Evolutionary conservation across 2,329 filamentous ascomycete genomes (phyloP).

Genomic region (Domatiomyces catenatus): DNA sequence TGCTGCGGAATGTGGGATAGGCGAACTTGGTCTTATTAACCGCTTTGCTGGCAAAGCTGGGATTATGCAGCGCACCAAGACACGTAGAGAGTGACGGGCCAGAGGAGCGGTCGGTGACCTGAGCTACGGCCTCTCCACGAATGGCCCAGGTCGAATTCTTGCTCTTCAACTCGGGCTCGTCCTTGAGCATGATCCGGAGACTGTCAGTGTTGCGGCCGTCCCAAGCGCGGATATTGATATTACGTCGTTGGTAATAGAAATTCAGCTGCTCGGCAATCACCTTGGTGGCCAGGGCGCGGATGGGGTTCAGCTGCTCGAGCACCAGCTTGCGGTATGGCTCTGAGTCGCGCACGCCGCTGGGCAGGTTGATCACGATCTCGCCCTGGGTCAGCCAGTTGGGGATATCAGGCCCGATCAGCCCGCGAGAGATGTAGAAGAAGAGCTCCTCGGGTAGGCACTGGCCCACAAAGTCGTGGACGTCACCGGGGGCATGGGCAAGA

Average conservation of each 20-base stretch:
- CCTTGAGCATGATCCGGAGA: constrained; percentile 48
- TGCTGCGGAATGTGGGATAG: constrained; percentile 33
- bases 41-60: constrained; percentile 54
- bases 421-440: constrained; percentile 75
- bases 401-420: constrained; percentile 62
- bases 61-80: constrained; percentile 52
- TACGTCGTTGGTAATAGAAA: constrained; percentile 66
- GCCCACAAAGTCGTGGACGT: constrained; percentile 83
- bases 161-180: constrained; percentile 37
- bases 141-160: constrained; percentile 57
- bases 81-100: constrained; percentile 8
- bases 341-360: constrained; percentile 67
- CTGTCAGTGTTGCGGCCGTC: constrained; percentile 56
- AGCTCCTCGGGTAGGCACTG: constrained; percentile 78
- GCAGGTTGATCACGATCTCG: constrained; percentile 64
- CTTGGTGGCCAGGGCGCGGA: constrained; percentile 61
- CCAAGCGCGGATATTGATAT: constrained; percentile 68
- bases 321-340: constrained; percentile 69
- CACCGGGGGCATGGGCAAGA: constrained; percentile 56
- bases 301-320: constrained; percentile 54
- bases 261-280: constrained; percentile 67
- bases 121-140: constrained; percentile 30
- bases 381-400: constrained; percentile 70
- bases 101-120: background rate
- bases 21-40: constrained; percentile 28